Base-by-base conservation (phyloP, 345 rosid genomes). In the Acer campestre region DNA sequence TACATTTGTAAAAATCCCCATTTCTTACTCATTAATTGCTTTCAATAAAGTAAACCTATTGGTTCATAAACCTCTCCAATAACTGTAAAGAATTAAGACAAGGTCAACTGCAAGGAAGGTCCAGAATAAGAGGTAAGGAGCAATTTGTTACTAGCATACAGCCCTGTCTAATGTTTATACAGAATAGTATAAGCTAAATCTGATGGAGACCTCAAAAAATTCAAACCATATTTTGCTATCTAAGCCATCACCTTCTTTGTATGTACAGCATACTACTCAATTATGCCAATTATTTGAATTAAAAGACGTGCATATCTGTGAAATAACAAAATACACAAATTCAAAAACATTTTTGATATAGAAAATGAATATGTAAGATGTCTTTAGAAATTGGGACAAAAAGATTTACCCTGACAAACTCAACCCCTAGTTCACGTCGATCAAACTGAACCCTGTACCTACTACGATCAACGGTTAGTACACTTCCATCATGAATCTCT, bases 401-500 rank as follows among this genome's bases (percentile, higher is more conserved):
- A 78, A 20, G 23, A 40, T 23, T 77, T 88, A 93, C 97, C 94
- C 76, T 81, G 84, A 93, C 94, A 86, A 87, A 86, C 85, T 91
- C 95, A 83, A 91, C 90, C 75, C 92, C 94, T 70, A 90, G 80
- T 73, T 89, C 94, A 70, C 85, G 86, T 35, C 61, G 67, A 80
- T 86, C 94, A 87, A 93, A 90, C 87, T 88, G 94, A 79, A 91
- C 85, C 62, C 85, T 78, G 79, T 84, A 88, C 79, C 89, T 83
- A 85, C 81, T 78, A 79, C 84, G 88, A 80, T 93, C 95, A 78
- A 91, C 88, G 62, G 90, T 93, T 72, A 89, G 86, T 75, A 93
- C 89, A 80, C 90, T 88, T 74, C 97, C 97, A 78, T 89, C 87
- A 48, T 87, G 90, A 83, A 93, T 84, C 85, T 89, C 94, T 82